A percentile compares a stretch with the other conserved stretches of the same genome.
Conservation (phyloP, 441 rosid genomes). For the Populus hybrid region DNA sequence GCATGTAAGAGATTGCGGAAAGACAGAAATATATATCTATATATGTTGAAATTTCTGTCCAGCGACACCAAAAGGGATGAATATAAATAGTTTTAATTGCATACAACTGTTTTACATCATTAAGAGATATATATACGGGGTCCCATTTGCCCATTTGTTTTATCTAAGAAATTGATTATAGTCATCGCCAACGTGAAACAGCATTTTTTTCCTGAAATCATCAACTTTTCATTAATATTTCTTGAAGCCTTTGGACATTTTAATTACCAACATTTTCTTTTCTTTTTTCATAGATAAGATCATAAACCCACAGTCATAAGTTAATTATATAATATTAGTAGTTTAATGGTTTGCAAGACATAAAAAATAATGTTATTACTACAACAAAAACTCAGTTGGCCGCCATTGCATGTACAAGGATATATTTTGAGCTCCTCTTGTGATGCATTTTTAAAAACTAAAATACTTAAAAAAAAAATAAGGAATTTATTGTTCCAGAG, state of each 20-base stretch:
- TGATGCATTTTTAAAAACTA: too few species aligned
- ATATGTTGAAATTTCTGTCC: background rate
- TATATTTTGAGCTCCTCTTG: too few species aligned
- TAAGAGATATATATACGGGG: background rate
- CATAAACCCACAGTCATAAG: background rate
- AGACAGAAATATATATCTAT: too few species aligned
- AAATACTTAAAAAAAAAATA: too few species aligned
- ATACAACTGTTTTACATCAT: background rate
- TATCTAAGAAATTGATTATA: background rate
- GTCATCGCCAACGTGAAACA: slow-evolving; percentile 15
- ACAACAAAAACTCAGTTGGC: background rate
- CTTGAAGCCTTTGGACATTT: background rate
- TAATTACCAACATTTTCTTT: background rate
- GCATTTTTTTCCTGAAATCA: background rate
- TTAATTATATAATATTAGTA: background rate
- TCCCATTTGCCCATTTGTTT: background rate
- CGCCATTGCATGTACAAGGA: background rate
- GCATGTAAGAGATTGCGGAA: too few species aligned
- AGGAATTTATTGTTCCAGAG: too few species aligned
- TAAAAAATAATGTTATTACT: background rate
- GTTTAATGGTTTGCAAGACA: background rate
- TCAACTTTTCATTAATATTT: background rate
- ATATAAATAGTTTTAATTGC: background rate
- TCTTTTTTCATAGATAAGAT: background rate
- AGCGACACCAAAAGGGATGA: background rate